Evolutionary conservation across 148 eudicot species (phyloP).

Genomic region (Agrostemma githago): DNA sequence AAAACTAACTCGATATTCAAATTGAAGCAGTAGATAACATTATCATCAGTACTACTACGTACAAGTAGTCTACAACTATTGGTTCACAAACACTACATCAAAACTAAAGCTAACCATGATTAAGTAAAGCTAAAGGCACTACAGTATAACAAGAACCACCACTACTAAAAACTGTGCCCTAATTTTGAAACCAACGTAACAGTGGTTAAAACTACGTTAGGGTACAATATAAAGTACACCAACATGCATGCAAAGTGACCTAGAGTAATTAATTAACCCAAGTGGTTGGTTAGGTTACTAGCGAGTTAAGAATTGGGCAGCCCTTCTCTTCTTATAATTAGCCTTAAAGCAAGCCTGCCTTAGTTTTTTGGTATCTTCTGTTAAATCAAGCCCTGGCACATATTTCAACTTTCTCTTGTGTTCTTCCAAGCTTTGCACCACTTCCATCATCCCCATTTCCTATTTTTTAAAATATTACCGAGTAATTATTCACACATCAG

Average conservation of each 20-base stretch:
- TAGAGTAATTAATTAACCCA: too few relatives aligned
- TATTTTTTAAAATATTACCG: not conserved
- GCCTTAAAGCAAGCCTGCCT: conserved; percentile 25
- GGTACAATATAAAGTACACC: not conserved
- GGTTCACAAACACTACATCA: not conserved
- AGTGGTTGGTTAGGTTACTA: too few relatives aligned
- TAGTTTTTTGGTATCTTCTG: conserved; percentile 5
- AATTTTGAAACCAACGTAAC: not conserved
- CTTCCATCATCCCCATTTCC: conserved; percentile 14
- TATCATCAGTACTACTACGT: too few relatives aligned
- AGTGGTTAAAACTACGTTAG: too few relatives aligned
- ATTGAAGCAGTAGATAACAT: not conserved
- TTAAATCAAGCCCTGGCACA: conserved; percentile 11
- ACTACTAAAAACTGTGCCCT: not conserved
- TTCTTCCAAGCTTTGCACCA: not conserved
- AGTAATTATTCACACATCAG: too few relatives aligned
- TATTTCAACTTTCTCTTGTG: not conserved
- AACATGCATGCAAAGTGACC: not conserved
- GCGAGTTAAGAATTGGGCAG: not conserved
- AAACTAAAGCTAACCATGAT: not conserved
- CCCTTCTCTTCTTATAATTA: conserved; percentile 22
- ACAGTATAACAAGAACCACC: not conserved
- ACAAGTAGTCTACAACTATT: too few relatives aligned
- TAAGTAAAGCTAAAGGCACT: not conserved
- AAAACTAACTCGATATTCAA: not conserved